Percentiles rank a stretch among this genome's conserved stretches.
phyloP scores from a whole-genome alignment of 192 early-diverging fungal species.

The Allomyces macrogynus region DNA sequence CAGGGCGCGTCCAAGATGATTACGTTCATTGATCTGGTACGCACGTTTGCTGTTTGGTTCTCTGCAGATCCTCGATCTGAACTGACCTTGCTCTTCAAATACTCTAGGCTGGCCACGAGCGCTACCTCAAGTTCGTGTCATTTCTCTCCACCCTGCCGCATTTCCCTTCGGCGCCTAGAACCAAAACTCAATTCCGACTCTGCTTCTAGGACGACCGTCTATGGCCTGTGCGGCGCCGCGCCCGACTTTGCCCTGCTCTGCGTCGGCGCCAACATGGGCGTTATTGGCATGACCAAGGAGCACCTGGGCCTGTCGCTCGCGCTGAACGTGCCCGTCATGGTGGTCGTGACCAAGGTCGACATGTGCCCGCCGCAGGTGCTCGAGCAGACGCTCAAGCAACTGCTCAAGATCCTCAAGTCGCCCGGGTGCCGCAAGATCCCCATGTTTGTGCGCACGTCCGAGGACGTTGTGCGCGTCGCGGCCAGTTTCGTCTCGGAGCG shows the following conservation, averaged over 20 bases:
- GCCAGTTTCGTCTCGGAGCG: slow-evolving; percentile 68
- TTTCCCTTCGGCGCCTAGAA: no score
- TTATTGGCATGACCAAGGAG: slow-evolving; percentile 86
- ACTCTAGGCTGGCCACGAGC: slow-evolving; percentile 68
- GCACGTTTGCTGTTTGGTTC: not conserved
- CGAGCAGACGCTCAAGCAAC: slow-evolving; percentile 59
- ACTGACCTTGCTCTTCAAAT: no score
- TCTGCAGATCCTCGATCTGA: slow-evolving; percentile 18
- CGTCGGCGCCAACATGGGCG: slow-evolving; percentile 64
- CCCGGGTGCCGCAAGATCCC: slow-evolving; percentile 83
- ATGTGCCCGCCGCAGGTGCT: slow-evolving; percentile 75
- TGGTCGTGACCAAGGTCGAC: slow-evolving; percentile 87
- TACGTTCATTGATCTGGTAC: slow-evolving; percentile 35
- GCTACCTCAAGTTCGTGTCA: slow-evolving; percentile 47
- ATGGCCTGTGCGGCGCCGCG: slow-evolving; percentile 78
- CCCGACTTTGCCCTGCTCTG: slow-evolving; percentile 89
- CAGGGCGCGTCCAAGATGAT: slow-evolving; percentile 48
- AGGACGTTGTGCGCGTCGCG: slow-evolving; percentile 57
- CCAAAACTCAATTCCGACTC: no score
- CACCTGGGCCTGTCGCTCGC: slow-evolving; percentile 77
- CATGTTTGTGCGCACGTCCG: slow-evolving; percentile 52
- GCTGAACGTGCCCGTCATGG: slow-evolving; percentile 67
- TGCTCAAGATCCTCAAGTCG: slow-evolving; percentile 64
- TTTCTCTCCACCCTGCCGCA: no score
- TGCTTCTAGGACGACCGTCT: slow-evolving; percentile 50